Conservation (phyloP, 306 rosid species). For the Begonia fuchsioides region DNA sequence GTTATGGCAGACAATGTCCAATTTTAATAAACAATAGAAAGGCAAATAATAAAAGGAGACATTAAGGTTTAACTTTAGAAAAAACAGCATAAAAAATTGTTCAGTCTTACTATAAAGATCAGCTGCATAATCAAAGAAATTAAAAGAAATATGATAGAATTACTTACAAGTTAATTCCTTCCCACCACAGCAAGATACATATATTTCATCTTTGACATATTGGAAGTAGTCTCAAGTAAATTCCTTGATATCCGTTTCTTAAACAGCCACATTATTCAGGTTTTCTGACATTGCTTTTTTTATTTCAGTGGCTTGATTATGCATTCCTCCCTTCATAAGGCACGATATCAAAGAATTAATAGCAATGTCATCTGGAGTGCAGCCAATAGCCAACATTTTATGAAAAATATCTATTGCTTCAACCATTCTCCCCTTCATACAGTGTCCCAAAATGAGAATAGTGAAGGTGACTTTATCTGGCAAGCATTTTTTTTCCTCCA, state of each 20-base stretch:
- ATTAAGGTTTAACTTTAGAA: too few species aligned
- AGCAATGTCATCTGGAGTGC: constrained; percentile 59
- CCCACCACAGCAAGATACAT: constrained; percentile 1
- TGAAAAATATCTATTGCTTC: constrained; percentile 61
- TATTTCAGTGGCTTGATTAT: constrained; percentile 45
- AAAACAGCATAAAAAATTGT: too few species aligned
- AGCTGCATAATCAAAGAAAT: too few species aligned
- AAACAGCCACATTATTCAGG: constrained; percentile 5
- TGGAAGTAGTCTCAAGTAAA: too few species aligned
- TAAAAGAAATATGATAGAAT: too few species aligned
- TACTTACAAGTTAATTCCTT: background rate
- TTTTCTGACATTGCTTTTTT: constrained; percentile 25
- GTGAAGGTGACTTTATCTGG: constrained; percentile 75
- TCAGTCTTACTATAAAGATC: too few species aligned
- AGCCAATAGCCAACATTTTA: constrained; percentile 56
- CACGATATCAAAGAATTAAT: constrained; percentile 49
- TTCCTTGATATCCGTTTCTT: too few species aligned
- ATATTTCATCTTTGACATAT: too few species aligned
- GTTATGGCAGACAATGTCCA: too few species aligned
- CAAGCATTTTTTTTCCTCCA: constrained; percentile 53
- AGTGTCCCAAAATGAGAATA: constrained; percentile 72
- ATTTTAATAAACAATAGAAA: too few species aligned
- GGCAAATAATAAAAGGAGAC: too few species aligned
- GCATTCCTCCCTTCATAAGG: constrained; percentile 79
- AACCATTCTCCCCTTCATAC: constrained; percentile 69